These are phyloP conservation scores for Penicillium cinerascens DNA, from an alignment of 495 filamentous ascomycete species.

Conservation along the genomic window DNA sequence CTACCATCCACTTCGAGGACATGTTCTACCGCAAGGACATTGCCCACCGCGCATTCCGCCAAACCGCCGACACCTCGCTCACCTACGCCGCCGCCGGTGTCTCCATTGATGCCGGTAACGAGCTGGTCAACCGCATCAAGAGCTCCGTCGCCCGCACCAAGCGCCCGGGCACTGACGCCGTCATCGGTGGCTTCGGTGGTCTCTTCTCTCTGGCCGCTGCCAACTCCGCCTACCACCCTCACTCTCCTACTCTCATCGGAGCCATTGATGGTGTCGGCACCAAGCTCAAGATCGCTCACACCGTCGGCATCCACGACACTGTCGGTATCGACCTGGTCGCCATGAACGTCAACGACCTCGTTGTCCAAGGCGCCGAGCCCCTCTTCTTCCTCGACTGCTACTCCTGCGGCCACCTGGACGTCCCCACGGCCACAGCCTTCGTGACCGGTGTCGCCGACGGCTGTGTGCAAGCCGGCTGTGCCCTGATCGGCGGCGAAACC, in stretches of 20 bases:
- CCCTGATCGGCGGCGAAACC: constrained; percentile 92
- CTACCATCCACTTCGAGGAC: constrained; percentile 74
- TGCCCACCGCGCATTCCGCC: constrained; percentile 60
- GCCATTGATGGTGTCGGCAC: constrained; percentile 96
- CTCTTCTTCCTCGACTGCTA: constrained; percentile 96
- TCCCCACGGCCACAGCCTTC: constrained; percentile 71
- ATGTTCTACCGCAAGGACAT: constrained; percentile 96
- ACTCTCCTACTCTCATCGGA: constrained; percentile 74
- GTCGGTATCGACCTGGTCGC: constrained; percentile 95
- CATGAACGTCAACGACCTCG: constrained; percentile 97
- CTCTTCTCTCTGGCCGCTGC: constrained; percentile 77
- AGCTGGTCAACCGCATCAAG: constrained; percentile 87
- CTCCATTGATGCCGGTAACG: constrained; percentile 87
- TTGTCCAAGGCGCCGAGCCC: constrained; percentile 91
- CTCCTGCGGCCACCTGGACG: constrained; percentile 80
- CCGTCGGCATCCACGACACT: constrained; percentile 81
- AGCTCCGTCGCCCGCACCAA: constrained; percentile 71
- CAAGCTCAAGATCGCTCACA: constrained; percentile 91
- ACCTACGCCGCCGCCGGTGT: constrained; percentile 95
- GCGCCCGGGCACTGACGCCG: constrained; percentile 79
- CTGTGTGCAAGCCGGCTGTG: constrained; percentile 76
- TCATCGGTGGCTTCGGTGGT: constrained; percentile 94
- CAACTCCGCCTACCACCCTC: constrained; percentile 58
- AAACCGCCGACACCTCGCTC: constrained; percentile 53
- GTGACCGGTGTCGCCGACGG: constrained; percentile 84